phyloP scores from a whole-genome alignment of 1,139 yeast genomes.

The Scheffersomyces illinoinensis region DNA sequence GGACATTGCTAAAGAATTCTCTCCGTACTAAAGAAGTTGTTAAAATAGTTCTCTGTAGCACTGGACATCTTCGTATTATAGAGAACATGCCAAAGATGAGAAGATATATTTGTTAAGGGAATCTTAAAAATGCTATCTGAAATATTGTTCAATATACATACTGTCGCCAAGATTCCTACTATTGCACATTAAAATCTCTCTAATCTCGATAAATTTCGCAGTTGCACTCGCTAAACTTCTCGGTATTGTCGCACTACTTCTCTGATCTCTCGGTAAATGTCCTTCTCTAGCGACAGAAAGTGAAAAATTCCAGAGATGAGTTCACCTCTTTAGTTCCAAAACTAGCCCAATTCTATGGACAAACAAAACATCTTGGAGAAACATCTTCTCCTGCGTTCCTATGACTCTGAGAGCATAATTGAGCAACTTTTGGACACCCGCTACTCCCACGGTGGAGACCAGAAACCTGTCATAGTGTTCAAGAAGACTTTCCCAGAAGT shows the following conservation, averaged over 20 bases:
- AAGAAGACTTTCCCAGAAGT: conserved; percentile 8
- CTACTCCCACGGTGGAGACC: conserved; percentile 58
- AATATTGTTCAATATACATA: background rate
- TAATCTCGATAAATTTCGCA: background rate
- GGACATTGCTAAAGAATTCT: conserved; percentile 11
- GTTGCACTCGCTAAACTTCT: background rate
- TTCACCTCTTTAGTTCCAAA: background rate
- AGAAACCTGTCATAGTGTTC: conserved; percentile 45
- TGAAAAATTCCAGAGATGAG: background rate
- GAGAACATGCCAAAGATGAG: background rate
- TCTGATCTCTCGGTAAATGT: background rate
- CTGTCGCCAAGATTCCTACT: background rate
- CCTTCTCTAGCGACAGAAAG: background rate
- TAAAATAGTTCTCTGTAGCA: background rate
- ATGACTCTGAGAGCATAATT: conserved; percentile 40
- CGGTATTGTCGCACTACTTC: background rate
- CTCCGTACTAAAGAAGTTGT: conserved; percentile 3
- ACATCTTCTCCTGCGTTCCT: conserved; percentile 53
- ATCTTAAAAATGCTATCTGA: background rate
- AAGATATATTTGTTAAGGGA: background rate
- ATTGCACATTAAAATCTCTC: background rate
- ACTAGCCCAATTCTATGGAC: conserved; percentile 21
- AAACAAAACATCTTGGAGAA: conserved; percentile 49
- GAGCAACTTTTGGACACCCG: conserved; percentile 54
- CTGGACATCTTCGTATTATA: background rate